Evolutionary conservation across 2,329 filamentous ascomycete species (phyloP).

Genomic region (Zymoseptoria pseudotritici): DNA sequence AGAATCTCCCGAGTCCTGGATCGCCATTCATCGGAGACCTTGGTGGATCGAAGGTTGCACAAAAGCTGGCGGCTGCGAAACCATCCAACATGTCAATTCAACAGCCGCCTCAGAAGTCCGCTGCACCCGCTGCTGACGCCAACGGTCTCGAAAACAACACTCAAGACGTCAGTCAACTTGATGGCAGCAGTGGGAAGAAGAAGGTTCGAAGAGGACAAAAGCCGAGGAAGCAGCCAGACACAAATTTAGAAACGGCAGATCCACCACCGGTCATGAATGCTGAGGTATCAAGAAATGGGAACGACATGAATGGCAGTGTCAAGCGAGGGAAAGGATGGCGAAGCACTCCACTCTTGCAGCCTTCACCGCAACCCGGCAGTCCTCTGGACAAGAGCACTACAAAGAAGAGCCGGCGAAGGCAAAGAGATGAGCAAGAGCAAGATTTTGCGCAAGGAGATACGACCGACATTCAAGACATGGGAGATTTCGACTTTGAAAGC

Average conservation of each 20-base stretch:
- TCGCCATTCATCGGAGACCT: slow-evolving; percentile 33
- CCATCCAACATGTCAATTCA: background rate
- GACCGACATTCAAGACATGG: slow-evolving; percentile 85
- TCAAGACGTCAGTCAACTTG: slow-evolving; percentile 12
- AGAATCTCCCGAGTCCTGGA: slow-evolving; percentile 29
- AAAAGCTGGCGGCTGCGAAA: slow-evolving; percentile 13
- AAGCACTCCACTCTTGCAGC: slow-evolving; percentile 60
- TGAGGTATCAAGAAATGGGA: slow-evolving; percentile 31
- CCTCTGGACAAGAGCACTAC: slow-evolving; percentile 11
- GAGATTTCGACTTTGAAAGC: slow-evolving; percentile 87
- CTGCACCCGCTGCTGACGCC: slow-evolving; percentile 4
- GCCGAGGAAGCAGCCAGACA: slow-evolving; percentile 26
- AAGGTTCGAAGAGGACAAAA: slow-evolving; percentile 40
- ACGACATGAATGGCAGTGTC: slow-evolving; percentile 31
- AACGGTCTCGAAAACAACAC: background rate
- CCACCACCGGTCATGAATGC: slow-evolving; percentile 27
- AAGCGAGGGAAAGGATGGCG: slow-evolving; percentile 58
- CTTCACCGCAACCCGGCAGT: slow-evolving; percentile 42
- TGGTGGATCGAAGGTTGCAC: slow-evolving; percentile 14
- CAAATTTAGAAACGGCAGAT: slow-evolving; percentile 13
- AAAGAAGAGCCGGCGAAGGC: slow-evolving; percentile 39
- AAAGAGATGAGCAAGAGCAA: slow-evolving; percentile 52
- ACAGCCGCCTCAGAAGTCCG: background rate
- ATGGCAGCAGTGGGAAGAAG: slow-evolving; percentile 36
- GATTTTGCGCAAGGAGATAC: slow-evolving; percentile 96